These are phyloP conservation scores for Berberis vulgaris DNA, from an alignment of 164 flowering plant genomes.

Conservation along the genomic window DNA sequence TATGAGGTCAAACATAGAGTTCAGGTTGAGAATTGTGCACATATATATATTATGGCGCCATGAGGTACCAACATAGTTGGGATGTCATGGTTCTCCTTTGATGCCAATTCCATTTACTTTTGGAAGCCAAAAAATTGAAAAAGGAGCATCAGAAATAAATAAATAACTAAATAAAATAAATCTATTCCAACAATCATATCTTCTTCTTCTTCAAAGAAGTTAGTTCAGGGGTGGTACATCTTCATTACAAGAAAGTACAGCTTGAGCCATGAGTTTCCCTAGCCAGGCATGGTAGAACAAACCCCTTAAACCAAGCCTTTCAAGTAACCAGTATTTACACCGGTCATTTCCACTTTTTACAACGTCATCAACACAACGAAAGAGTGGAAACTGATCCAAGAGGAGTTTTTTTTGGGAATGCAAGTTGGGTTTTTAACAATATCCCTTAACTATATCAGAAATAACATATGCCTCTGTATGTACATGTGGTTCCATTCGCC, in stretches of 20 bases:
- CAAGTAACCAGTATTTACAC: slow-evolving; percentile 72
- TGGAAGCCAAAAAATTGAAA: no score
- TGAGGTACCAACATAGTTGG: no score
- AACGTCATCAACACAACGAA: slow-evolving; percentile 66
- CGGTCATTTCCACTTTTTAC: slow-evolving; percentile 18
- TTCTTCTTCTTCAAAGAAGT: slow-evolving; percentile 58
- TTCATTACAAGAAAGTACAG: slow-evolving; percentile 63
- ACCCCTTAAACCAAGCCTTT: slow-evolving; percentile 92
- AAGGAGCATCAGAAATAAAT: no score
- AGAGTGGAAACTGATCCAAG: slow-evolving; percentile 72
- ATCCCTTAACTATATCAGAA: slow-evolving; percentile 25
- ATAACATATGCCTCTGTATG: slow-evolving; percentile 33
- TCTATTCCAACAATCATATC: no score
- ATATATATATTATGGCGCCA: no score
- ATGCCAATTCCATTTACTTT: no score
- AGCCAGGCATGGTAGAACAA: slow-evolving; percentile 85
- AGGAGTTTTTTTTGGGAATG: slow-evolving; percentile 82
- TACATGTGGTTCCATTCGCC: slow-evolving; percentile 67
- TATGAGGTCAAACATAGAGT: no score
- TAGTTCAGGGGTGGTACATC: slow-evolving; percentile 54
- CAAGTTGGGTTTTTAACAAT: slow-evolving; percentile 56
- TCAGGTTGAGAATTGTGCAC: no score
- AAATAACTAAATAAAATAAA: no score
- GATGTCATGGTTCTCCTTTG: no score
- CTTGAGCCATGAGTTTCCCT: slow-evolving; percentile 70